Conservation (phyloP, 768 basidiomycete species). For the Pholiota microspora region DNA sequence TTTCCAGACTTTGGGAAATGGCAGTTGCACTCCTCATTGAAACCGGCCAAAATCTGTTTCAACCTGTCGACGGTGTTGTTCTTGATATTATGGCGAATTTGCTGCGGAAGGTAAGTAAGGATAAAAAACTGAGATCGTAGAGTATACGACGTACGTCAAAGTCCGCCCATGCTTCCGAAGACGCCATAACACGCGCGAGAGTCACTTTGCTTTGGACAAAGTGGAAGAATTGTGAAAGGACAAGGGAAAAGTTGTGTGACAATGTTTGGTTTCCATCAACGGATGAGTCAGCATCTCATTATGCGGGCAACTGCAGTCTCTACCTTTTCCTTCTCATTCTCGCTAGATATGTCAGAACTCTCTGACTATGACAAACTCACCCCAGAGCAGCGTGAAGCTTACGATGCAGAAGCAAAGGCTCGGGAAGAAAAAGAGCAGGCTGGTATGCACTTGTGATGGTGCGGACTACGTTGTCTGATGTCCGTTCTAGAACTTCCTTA, state of each 20-base stretch:
- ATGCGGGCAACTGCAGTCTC: too few relatives aligned
- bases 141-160: conserved; percentile 57
- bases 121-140: not conserved
- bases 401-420: conserved; percentile 66
- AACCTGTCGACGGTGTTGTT: conserved; percentile 83
- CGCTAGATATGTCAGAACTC: conserved; percentile 10
- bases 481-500: conserved; percentile 76
- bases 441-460: conserved; percentile 46
- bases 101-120: conserved; percentile 36
- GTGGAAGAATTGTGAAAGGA: too few relatives aligned
- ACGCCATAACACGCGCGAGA: conserved; percentile 57
- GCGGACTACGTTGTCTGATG: conserved; percentile 15
- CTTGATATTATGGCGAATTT: conserved; percentile 66
- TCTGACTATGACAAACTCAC: conserved; percentile 58
- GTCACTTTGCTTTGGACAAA: not conserved
- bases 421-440: conserved; percentile 82
- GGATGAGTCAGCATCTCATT: conserved; percentile 1
- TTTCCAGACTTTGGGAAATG: conserved; percentile 75
- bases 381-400: conserved; percentile 69
- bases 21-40: conserved; percentile 76
- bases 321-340: not conserved
- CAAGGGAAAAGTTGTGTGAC: not conserved
- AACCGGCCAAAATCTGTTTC: conserved; percentile 74
- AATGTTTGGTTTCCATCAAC: not conserved
- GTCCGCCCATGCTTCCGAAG: conserved; percentile 61